A percentile compares a stretch with the other conserved stretches of the same genome.
Conservation (phyloP, 2,329 filamentous ascomycete genomes). For the Apiospora kogelbergensis region DNA sequence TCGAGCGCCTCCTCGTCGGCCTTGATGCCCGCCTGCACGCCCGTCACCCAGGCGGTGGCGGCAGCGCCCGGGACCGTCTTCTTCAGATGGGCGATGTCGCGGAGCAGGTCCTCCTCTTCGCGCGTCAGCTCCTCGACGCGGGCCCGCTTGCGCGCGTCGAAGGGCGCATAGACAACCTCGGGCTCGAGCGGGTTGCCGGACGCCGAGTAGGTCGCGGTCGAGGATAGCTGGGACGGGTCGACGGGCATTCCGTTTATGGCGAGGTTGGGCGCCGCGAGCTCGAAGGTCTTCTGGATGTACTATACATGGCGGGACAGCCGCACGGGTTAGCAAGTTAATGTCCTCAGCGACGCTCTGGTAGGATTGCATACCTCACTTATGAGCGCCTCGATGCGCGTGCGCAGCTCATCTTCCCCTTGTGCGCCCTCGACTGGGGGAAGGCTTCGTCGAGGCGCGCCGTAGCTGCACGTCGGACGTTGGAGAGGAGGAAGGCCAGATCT, state of each 20-base stretch:
- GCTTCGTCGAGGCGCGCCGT: constrained; percentile 65
- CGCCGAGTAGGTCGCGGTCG: constrained; percentile 13
- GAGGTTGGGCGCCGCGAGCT: constrained; percentile 58
- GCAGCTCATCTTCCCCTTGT: constrained; percentile 54
- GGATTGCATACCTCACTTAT: constrained; percentile 51
- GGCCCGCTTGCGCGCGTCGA: constrained; percentile 58
- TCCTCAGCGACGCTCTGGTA: neutral
- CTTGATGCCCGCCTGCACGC: constrained; percentile 37
- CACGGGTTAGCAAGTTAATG: neutral
- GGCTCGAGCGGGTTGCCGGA: constrained; percentile 23
- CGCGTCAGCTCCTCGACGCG: constrained; percentile 60
- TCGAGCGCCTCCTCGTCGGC: constrained; percentile 49
- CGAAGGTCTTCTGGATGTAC: constrained; percentile 64
- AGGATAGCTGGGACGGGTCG: constrained; percentile 39
- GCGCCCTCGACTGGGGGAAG: constrained; percentile 62
- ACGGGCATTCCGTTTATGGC: constrained; percentile 62
- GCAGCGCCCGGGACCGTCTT: constrained; percentile 48
- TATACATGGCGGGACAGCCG: constrained; percentile 26
- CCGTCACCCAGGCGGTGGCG: constrained; percentile 43
- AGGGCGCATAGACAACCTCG: constrained; percentile 55
- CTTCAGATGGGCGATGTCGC: constrained; percentile 63
- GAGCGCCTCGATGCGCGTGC: constrained; percentile 57
- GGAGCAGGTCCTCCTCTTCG: constrained; percentile 63
- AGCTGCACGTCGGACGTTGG: constrained; percentile 68
- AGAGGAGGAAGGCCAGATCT: constrained; percentile 69